phyloP scores from a whole-genome alignment of 805 yeast genomes.

The Candida ficus region DNA sequence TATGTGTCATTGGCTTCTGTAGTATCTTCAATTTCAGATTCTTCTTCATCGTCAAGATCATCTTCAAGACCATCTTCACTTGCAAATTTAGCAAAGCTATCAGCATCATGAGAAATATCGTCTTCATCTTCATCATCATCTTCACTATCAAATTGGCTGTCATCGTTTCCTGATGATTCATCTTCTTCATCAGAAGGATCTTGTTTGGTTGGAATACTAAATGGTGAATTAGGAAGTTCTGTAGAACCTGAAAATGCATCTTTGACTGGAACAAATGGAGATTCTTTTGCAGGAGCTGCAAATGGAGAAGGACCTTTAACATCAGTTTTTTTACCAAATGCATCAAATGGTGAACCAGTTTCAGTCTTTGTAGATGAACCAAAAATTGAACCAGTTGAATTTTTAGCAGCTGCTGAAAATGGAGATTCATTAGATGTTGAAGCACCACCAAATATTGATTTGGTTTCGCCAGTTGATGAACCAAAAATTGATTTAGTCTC shows the following conservation, averaged over 20 bases:
- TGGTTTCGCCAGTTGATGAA: neutral
- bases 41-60: neutral
- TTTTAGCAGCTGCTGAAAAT: conserved; percentile 16
- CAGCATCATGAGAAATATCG: conserved; percentile 7
- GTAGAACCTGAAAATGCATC: no score
- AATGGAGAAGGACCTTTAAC: conserved; percentile 16
- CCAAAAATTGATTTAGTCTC: conserved; percentile 11
- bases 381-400: conserved; percentile 14
- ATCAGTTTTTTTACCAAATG: conserved; percentile 8
- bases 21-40: neutral
- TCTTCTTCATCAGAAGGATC: neutral
- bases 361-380: conserved; percentile 11
- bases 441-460: no score
- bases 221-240: no score
- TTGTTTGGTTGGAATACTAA: no score
- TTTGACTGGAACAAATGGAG: no score
- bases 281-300: conserved; percentile 12
- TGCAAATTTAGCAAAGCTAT: neutral
- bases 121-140: conserved; percentile 7
- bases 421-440: no score
- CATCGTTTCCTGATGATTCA: neutral
- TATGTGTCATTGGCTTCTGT: neutral
- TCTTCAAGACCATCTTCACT: neutral
- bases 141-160: conserved; percentile 6
- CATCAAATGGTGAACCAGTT: conserved; percentile 12